These are phyloP conservation scores for Dioscorea alata DNA, from an alignment of 106 monocot species.

Conservation along the genomic window DNA sequence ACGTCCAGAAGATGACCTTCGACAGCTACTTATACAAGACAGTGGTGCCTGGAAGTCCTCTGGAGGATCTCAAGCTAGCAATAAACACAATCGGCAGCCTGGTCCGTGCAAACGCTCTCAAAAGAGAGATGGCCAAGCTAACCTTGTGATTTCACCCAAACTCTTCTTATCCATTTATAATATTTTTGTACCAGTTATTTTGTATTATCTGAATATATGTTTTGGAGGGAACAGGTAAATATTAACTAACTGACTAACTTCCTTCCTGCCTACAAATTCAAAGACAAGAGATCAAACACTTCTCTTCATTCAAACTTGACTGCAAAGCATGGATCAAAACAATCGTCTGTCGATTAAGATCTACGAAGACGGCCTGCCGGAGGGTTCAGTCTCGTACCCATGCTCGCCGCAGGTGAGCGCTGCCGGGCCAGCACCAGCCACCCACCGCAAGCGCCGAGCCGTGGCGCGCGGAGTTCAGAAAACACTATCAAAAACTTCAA, in stretches of 20 bases:
- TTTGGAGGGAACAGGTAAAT: too few species aligned
- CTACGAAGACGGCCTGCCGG: not conserved
- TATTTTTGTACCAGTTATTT: too few species aligned
- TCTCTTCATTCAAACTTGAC: not conserved
- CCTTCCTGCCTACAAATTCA: too few species aligned
- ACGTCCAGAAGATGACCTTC: slow-evolving; percentile 99
- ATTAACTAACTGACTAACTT: too few species aligned
- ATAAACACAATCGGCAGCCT: slow-evolving; percentile 90
- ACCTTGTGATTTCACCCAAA: slow-evolving; percentile 21
- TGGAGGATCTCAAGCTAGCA: slow-evolving; percentile 84
- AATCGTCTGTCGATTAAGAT: not conserved
- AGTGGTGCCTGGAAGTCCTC: slow-evolving; percentile 82
- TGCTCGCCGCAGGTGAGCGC: slow-evolving; percentile 12
- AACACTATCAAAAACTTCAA: slow-evolving; percentile 83
- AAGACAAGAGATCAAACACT: too few species aligned
- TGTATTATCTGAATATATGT: too few species aligned
- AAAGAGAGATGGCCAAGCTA: slow-evolving; percentile 77
- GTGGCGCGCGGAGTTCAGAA: slow-evolving; percentile 76
- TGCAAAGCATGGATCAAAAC: not conserved
- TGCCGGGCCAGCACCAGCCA: not conserved
- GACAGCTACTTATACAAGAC: slow-evolving; percentile 95
- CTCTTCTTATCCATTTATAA: too few species aligned
- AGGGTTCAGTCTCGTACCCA: slow-evolving; percentile 9
- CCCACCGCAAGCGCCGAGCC: slow-evolving; percentile 20
- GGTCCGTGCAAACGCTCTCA: slow-evolving; percentile 75